Evolutionary conservation across 192 early-diverging fungal species (phyloP).

Genomic region (Coemansia sp.): DNA sequence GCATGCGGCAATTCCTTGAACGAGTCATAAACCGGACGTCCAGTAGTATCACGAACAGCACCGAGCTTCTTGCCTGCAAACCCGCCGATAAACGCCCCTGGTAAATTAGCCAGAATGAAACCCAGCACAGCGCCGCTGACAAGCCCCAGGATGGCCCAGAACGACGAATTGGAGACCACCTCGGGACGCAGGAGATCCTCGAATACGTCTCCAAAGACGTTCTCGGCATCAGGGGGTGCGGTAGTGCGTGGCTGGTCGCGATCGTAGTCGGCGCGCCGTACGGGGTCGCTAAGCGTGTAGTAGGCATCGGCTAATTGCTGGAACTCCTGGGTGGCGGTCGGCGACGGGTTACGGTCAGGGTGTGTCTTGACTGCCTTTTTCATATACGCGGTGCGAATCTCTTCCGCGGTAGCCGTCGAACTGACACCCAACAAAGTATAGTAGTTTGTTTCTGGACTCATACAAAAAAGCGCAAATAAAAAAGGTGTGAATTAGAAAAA

Average conservation of each 20-base stretch:
- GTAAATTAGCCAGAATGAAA: slow-evolving; percentile 65
- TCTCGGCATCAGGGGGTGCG: slow-evolving; percentile 58
- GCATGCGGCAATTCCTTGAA: slow-evolving; percentile 60
- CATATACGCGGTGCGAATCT: slow-evolving; percentile 83
- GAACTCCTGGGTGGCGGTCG: slow-evolving; percentile 63
- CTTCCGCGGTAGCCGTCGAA: slow-evolving; percentile 60
- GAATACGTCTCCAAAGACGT: slow-evolving; percentile 76
- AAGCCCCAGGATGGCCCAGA: slow-evolving; percentile 62
- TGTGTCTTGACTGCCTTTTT: slow-evolving; percentile 67
- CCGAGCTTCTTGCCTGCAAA: slow-evolving; percentile 64
- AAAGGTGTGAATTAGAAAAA: too few relatives aligned
- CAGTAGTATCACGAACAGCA: slow-evolving; percentile 64
- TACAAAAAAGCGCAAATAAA: background rate
- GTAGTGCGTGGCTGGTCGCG: slow-evolving; percentile 13
- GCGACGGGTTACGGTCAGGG: slow-evolving; percentile 65
- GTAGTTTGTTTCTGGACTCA: slow-evolving; percentile 51
- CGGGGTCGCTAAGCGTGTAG: slow-evolving; percentile 64
- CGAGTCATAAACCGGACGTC: slow-evolving; percentile 60
- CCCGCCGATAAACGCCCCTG: slow-evolving; percentile 62
- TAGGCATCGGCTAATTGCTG: slow-evolving; percentile 79
- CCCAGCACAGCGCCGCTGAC: slow-evolving; percentile 71
- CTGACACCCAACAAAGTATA: slow-evolving; percentile 66
- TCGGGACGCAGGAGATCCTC: slow-evolving; percentile 79
- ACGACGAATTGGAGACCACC: slow-evolving; percentile 57
- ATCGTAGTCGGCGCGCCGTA: slow-evolving; percentile 59